Base-by-base conservation (phyloP, 345 rosid genomes). In the Diplotaxis tenuifolia region DNA sequence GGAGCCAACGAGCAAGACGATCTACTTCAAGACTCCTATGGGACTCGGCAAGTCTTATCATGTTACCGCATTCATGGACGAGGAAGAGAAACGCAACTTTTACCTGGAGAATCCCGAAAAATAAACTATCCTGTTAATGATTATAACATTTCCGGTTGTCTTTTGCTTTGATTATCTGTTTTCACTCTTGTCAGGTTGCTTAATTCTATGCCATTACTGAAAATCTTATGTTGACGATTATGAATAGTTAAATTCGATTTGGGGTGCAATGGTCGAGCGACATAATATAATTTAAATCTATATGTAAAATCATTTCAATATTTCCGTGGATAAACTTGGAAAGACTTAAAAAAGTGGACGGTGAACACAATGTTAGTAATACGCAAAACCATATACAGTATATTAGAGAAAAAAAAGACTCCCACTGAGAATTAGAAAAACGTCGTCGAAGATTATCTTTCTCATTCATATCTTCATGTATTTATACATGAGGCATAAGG, bases 31-130 rank as follows among this genome's bases (percentile, higher is more conserved):
- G 73, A 94, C 98, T 63, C 97, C 98, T 0, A 75, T 91, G 97
- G 98, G 98, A 47, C 76, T 91, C 7, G 96, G 95, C 15, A 94
- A 80, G 80, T 82, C 97, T 11, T 94, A 84, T 59, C 97, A 86
- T 0, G 56, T 84, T 53, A 76, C 90, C 1, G 86, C 89, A 22
- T 94, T 91, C 71, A 79, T 87, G 86, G 82, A 84, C 0, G 96
- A 87, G 1, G 98, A 90, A 59, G 98, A 93, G 65, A 93, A 87
- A 78, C 79, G 84, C 78, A 69, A 79, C 15, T 78, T 78, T 79
- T 72, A 74, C 66, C 70, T 79, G 79, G 82, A 83, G 78, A 76
- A 84, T 56, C 62, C 47, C 27, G 29, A 47, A 5, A 66, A 47
- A 2, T 77, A 73, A 81, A 4, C 3, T 10, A 56, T 70, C 18